Base-by-base conservation (phyloP, 2,329 filamentous ascomycete genomes). In the Cladophialophora immunda region DNA sequence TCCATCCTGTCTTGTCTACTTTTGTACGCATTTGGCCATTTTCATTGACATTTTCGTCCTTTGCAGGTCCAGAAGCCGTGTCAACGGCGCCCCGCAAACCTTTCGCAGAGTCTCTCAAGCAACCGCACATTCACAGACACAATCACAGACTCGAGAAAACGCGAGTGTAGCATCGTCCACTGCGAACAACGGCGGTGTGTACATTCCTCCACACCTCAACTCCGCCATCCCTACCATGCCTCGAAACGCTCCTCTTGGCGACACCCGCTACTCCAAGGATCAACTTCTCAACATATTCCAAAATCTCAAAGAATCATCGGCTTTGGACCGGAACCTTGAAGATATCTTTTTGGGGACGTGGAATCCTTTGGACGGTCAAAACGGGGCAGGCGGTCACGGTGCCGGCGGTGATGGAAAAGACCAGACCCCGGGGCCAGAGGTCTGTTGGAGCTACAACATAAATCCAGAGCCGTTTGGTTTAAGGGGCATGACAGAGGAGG, bases 361-460 rank as follows among this genome's bases (percentile, higher is more conserved):
- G 93, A 90, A 92, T 77, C 92, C 93, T 30, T 87, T 89, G 66
- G 86, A 89, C 58, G 81, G 76, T 74, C 84, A 71, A 73, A 87
- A 78, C 80, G 89, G 77, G 29, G 86, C 53, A 9, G 50, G 50
- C 13, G 52, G 87, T 62, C 97, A 93, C 93, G 92, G 91, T 59
- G 93, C 94, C 78, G 85, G 84, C 72, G 86, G 87, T 66, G 93
- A 97, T 71, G 86, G 86, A 66, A 90, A 93, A 76, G 88, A 91
- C 70, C 83, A 86, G 69, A 89, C 89, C 66, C 88, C 91, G 75
- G 93, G 94, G 53, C 92, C 94, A n/a, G 93, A 95, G 69, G 87
- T 94, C 50, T 98, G 94, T 78, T 99, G 94, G 95, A 92, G 97
- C 75, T 81, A 86, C 66, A 85, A 86, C 67, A 93, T 92, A 27